Base-by-base conservation (phyloP, 331 rosid genomes). In the Erythrophleum ivorense region DNA sequence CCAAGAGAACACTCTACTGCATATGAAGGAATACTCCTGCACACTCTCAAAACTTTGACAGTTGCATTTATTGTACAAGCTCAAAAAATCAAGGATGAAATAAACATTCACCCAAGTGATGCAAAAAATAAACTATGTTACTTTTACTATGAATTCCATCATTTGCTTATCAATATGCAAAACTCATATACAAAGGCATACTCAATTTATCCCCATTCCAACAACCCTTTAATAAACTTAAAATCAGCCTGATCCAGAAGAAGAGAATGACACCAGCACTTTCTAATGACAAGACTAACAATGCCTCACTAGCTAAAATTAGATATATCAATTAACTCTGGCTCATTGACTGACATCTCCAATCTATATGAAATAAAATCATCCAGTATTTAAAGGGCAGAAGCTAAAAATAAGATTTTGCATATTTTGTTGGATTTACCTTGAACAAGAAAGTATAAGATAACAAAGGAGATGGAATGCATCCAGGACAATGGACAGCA, bases 391-490 rank as follows among this genome's bases (percentile, higher is more conserved):
- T n/a, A n/a, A 55, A 36, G 52, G 46, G 52, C 16, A 54, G 16
- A 71, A 70, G 14, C 46, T 33, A 21, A 58, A 29, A 43, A 69
- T 9, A 18, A 24, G 4, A 18, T 31, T 79, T 55, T 43, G 6
- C 15, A 69, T 36, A 52, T 24, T 45, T 57, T 41, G 15, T 36
- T 79, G 45, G 58, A 74, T 86, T 84, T 88, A 90, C 99, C 89
- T 90, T 86, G 77, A 80, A 78, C 84, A 80, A 78, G 83, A 85
- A 87, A 85, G 88, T 84, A 87, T 83, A 74, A 88, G 86, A 71
- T 87, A 89, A 70, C 84, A 90, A 65, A 88, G 88, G 83, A 88
- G 92, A 72, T 87, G 85, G 80, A 95, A 88, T 74, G 84, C 88
- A 78, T 84, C 88, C 86, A 85, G 87, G 64, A 95, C 57, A 50